Conservation (phyloP, 345 rosid genomes). For the Zanthoxylum bungeanum region DNA sequence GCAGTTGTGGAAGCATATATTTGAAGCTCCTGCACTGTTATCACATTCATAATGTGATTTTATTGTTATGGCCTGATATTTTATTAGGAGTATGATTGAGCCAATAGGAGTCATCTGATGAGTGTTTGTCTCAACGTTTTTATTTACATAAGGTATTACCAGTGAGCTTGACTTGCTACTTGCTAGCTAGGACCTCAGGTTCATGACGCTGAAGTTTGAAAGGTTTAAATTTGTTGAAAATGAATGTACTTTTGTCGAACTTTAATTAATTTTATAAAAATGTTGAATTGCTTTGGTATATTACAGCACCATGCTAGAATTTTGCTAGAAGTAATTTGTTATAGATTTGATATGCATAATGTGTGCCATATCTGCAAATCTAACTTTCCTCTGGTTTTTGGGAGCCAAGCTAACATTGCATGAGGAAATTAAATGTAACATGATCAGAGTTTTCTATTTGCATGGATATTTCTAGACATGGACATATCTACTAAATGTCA, state of each 20-base stretch:
- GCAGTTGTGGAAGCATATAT: not conserved
- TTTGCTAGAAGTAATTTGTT: not conserved
- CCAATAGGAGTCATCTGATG: not conserved
- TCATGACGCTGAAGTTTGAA: not conserved
- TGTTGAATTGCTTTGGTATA: not conserved
- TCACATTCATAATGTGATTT: not conserved
- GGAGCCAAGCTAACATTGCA: not conserved
- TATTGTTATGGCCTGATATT: not conserved
- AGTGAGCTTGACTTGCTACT: not conserved
- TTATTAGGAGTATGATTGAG: not conserved
- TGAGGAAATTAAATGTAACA: not conserved
- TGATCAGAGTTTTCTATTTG: not conserved
- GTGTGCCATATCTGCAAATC: not conserved
- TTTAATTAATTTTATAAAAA: not conserved
- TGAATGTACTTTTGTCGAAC: not conserved
- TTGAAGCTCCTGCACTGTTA: not conserved
- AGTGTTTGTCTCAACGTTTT: not conserved
- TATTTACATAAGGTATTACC: not conserved
- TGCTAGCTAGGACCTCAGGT: not conserved
- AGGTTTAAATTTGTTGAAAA: not conserved
- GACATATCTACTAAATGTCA: not conserved
- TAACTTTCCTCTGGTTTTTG: not conserved
- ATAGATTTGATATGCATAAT: not conserved
- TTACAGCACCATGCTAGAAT: not conserved
- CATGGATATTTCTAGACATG: not conserved